Evolutionary conservation across 176 grass and related monocot species (phyloP).

Genomic region (Areca catechu): DNA sequence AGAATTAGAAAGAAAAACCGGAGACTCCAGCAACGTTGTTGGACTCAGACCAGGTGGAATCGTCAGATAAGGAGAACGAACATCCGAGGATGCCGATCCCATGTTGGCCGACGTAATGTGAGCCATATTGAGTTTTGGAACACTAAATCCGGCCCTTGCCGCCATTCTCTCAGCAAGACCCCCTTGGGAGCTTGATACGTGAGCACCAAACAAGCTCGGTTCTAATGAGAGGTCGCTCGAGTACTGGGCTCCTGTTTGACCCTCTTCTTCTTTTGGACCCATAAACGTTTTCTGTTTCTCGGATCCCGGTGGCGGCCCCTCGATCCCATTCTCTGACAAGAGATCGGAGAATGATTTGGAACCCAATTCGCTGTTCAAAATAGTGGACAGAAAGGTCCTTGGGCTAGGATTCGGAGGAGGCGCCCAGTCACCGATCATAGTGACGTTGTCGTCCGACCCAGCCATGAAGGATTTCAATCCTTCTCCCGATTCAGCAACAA

Average conservation of each 20-base stretch:
- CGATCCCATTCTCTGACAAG: not conserved
- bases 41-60: conserved; percentile 69
- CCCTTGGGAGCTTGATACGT: conserved; percentile 1
- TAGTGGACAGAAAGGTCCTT: conserved; percentile 12
- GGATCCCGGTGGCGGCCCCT: not conserved
- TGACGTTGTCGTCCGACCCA: conserved; percentile 7
- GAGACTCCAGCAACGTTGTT: conserved; percentile 52
- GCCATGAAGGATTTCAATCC: conserved; percentile 1
- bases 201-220: conserved; percentile 2
- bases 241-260: conserved; percentile 2
- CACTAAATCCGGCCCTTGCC: conserved; percentile 37
- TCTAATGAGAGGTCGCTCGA: not conserved
- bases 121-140: conserved; percentile 33
- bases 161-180: conserved; percentile 26
- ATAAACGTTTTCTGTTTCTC: not conserved
- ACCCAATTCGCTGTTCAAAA: conserved; percentile 11
- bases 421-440: conserved; percentile 13
- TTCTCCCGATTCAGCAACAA: not conserved
- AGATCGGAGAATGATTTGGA: conserved; percentile 8
- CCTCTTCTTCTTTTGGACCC: conserved; percentile 4
- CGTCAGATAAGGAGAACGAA: conserved; percentile 54
- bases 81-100: conserved; percentile 17
- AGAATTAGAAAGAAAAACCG: conserved; percentile 63
- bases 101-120: conserved; percentile 3
- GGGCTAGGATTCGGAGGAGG: conserved; percentile 14